phyloP scores from a whole-genome alignment of 495 filamentous ascomycete species.

The Antarctomyces pellizariae region DNA sequence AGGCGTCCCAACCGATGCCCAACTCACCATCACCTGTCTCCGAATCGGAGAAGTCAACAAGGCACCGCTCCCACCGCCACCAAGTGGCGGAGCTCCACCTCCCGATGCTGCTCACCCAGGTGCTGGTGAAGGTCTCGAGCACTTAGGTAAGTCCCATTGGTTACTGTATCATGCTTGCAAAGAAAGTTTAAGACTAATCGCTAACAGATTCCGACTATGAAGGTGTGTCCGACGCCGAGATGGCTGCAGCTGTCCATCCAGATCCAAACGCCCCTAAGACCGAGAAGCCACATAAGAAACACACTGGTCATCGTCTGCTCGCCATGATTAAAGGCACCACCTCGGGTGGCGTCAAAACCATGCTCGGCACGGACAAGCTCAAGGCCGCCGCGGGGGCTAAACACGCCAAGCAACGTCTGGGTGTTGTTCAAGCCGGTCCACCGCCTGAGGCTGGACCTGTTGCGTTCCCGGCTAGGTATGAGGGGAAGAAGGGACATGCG shows the following conservation, averaged over 20 bases:
- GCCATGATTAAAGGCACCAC: slow-evolving; percentile 8
- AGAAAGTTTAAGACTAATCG: background rate
- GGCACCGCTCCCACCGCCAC: slow-evolving; percentile 61
- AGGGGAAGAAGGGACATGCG: slow-evolving; percentile 47
- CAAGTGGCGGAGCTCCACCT: slow-evolving; percentile 27
- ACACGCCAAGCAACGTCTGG: slow-evolving; percentile 46
- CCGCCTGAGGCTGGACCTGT: slow-evolving; percentile 35
- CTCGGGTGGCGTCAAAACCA: slow-evolving; percentile 10
- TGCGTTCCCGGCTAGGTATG: slow-evolving; percentile 47
- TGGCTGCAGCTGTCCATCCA: slow-evolving; percentile 19
- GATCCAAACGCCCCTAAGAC: slow-evolving; percentile 11
- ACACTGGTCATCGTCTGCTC: slow-evolving; percentile 6
- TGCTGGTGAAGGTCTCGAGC: slow-evolving; percentile 18
- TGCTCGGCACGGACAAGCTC: slow-evolving; percentile 10
- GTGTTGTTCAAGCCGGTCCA: slow-evolving; percentile 31
- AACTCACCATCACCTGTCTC: slow-evolving; percentile 64
- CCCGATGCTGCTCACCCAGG: slow-evolving; percentile 24
- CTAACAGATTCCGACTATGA: slow-evolving; percentile 5
- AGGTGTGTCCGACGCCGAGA: slow-evolving; percentile 19
- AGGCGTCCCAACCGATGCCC: slow-evolving; percentile 74
- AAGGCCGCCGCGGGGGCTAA: slow-evolving; percentile 26
- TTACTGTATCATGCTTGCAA: background rate
- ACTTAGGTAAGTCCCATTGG: slow-evolving; percentile 9
- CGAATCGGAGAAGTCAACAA: slow-evolving; percentile 70
- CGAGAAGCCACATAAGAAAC: slow-evolving; percentile 5